Evolutionary conservation across 2,329 filamentous ascomycete genomes (phyloP).

Genomic region (Sclerotinia minor): DNA sequence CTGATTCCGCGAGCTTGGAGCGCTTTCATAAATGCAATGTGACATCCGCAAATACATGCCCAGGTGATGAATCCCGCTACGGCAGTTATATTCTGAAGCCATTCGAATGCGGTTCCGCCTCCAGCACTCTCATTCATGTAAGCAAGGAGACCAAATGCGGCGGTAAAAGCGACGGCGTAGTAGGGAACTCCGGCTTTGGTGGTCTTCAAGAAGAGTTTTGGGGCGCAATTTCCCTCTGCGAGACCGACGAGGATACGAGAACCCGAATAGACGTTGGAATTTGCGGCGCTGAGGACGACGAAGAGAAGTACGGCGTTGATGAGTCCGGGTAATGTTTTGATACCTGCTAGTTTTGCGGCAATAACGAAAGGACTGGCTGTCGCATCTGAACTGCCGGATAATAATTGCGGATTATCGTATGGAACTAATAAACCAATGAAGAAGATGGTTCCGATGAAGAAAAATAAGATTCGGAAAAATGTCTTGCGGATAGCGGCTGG

Average conservation of each 20-base stretch:
- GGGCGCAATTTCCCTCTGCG: slow-evolving; percentile 56
- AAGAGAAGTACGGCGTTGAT: slow-evolving; percentile 64
- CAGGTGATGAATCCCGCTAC: slow-evolving; percentile 71
- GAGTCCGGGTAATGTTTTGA: slow-evolving; percentile 55
- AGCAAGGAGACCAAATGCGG: slow-evolving; percentile 61
- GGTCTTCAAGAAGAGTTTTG: slow-evolving; percentile 52
- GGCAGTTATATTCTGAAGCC: slow-evolving; percentile 70
- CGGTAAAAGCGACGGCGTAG: slow-evolving; percentile 54
- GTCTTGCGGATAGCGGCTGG: slow-evolving; percentile 65
- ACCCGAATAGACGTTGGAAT: slow-evolving; percentile 59
- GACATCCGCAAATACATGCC: slow-evolving; percentile 64
- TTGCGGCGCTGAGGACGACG: slow-evolving; percentile 58
- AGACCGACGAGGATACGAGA: slow-evolving; percentile 58
- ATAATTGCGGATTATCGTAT: slow-evolving; percentile 52
- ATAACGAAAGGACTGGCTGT: slow-evolving; percentile 57
- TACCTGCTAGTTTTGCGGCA: slow-evolving; percentile 60
- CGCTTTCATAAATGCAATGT: slow-evolving; percentile 65
- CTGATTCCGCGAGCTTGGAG: slow-evolving; percentile 57
- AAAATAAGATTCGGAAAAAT: slow-evolving; percentile 55
- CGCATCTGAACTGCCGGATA: slow-evolving; percentile 54
- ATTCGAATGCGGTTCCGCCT: slow-evolving; percentile 65
- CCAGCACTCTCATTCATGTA: slow-evolving; percentile 65
- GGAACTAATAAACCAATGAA: slow-evolving; percentile 61
- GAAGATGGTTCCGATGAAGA: slow-evolving; percentile 54
- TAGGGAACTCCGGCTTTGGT: slow-evolving; percentile 54